These are phyloP conservation scores for Acrocalymma vagum DNA, from an alignment of 2,329 filamentous ascomycete species.

Conservation along the genomic window DNA sequence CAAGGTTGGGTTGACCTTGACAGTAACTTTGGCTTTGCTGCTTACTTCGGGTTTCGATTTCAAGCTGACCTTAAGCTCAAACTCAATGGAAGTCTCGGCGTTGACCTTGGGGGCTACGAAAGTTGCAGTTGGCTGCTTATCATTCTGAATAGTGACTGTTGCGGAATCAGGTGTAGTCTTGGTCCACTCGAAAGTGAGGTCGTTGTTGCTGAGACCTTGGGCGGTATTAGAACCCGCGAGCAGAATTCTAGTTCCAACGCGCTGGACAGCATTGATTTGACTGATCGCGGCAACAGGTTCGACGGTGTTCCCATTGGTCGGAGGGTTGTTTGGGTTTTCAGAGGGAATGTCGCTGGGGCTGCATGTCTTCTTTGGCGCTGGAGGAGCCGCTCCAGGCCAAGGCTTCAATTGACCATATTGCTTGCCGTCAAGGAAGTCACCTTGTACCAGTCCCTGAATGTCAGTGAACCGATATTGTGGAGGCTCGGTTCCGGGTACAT, in stretches of 20 bases:
- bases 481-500: conserved; percentile 48
- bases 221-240: conserved; percentile 41
- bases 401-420: conserved; percentile 50
- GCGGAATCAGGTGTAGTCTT: conserved; percentile 31
- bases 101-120: conserved; percentile 33
- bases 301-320: conserved; percentile 7
- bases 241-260: conserved; percentile 37
- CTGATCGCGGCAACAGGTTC: conserved; percentile 24
- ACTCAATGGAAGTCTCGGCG: conserved; percentile 30
- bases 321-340: conserved; percentile 17
- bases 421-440: conserved; percentile 36
- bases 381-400: conserved; percentile 42
- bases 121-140: conserved; percentile 25
- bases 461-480: conserved; percentile 36
- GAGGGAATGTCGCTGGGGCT: conserved; percentile 23
- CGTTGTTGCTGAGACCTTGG: conserved; percentile 19
- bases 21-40: conserved; percentile 35
- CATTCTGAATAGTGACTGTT: conserved; percentile 29
- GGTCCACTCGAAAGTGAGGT: conserved; percentile 43
- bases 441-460: conserved; percentile 46
- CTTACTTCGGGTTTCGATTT: conserved; percentile 30
- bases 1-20: conserved; percentile 33
- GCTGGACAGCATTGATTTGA: conserved; percentile 33
- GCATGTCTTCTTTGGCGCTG: conserved; percentile 35
- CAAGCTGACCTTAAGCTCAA: conserved; percentile 36